Conservation (phyloP, 352 stramenopile species). For the Phytophthora rubi region DNA sequence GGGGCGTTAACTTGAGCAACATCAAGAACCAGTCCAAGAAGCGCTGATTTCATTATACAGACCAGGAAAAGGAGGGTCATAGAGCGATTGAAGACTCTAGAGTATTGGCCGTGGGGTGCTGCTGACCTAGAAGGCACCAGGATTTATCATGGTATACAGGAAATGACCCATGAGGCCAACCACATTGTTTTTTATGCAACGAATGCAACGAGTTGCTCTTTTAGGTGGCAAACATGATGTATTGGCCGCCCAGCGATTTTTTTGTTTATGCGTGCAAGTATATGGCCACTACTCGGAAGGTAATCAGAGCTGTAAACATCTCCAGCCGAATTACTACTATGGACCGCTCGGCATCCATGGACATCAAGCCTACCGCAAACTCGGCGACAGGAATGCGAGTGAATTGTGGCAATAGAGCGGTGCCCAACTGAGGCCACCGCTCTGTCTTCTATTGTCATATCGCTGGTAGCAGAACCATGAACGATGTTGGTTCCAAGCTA, state of each 20-base stretch:
- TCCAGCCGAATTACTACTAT: constrained; percentile 61
- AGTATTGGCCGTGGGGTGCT: neutral
- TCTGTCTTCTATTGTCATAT: neutral
- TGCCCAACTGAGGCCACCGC: neutral
- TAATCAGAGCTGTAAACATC: constrained; percentile 12
- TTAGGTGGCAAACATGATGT: no score
- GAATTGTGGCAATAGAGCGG: neutral
- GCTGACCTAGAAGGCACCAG: neutral
- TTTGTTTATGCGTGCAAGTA: neutral
- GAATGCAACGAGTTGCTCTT: no score
- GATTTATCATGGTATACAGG: neutral
- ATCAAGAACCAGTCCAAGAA: constrained; percentile 62
- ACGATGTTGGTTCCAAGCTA: neutral
- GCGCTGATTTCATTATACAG: constrained; percentile 28
- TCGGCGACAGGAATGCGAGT: constrained; percentile 25
- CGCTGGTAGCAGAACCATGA: neutral
- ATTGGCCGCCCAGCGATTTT: neutral
- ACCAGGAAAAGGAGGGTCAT: neutral
- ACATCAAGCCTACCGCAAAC: constrained; percentile 86
- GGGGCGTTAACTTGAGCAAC: constrained; percentile 65
- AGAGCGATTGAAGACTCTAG: constrained; percentile 30
- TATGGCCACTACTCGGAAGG: neutral
- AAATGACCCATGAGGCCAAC: no score
- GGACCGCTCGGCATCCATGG: constrained; percentile 57
- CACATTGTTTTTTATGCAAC: no score